Percentiles rank a stretch among this genome's conserved stretches.
Evolutionary conservation across 176 grass and related monocot species (phyloP).

Genomic region (Bonia amplexicaulis): DNA sequence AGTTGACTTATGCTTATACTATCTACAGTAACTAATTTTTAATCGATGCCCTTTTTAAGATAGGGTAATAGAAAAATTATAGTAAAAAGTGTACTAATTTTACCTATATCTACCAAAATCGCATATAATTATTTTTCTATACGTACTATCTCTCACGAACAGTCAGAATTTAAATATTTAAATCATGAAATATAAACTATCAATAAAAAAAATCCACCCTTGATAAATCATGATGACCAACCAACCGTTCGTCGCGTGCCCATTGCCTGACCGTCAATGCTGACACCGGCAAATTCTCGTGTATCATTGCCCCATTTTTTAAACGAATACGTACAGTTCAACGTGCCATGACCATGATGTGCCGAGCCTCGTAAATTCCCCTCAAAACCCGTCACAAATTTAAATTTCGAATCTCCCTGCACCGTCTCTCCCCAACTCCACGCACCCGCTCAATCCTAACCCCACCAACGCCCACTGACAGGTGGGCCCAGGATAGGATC

Average conservation of each 20-base stretch:
- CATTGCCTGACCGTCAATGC: not conserved
- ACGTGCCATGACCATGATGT: not conserved
- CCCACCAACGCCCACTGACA: not conserved
- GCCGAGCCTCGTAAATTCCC: constrained; percentile 21
- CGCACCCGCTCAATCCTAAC: not conserved
- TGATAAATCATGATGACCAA: too few relatives aligned
- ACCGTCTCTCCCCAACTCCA: not conserved
- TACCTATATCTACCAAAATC: accelerated
- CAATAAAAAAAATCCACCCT: too few relatives aligned
- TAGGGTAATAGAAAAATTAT: too few relatives aligned
- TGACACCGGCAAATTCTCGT: not conserved
- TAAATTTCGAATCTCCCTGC: constrained; percentile 16
- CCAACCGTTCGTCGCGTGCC: too few relatives aligned
- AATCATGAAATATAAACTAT: too few relatives aligned
- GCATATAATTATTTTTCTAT: too few relatives aligned
- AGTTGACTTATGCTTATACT: too few relatives aligned
- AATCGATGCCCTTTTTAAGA: too few relatives aligned
- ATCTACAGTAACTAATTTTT: too few relatives aligned
- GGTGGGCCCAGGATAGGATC: not conserved
- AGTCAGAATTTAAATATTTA: too few relatives aligned
- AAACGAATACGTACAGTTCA: not conserved
- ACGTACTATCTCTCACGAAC: too few relatives aligned
- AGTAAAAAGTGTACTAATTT: too few relatives aligned
- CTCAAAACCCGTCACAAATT: constrained; percentile 9
- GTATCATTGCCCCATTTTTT: not conserved